A percentile compares a stretch with the other conserved stretches of the same genome.
phyloP scores from a whole-genome alignment of 2,329 filamentous ascomycete genomes.

The Exophiala phaeomuriformis region DNA sequence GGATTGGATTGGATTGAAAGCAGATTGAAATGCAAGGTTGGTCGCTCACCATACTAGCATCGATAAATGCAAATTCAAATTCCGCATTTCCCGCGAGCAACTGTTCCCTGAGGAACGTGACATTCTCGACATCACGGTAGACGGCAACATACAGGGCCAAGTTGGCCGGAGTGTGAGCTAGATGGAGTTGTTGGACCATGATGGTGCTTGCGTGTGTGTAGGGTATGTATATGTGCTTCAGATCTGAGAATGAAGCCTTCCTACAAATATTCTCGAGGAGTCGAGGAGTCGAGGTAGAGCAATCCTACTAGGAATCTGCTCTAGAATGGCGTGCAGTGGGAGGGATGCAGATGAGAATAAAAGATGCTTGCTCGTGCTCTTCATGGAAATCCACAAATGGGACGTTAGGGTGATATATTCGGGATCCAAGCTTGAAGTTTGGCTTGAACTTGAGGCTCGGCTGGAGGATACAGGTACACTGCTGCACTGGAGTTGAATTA shows the following conservation, averaged over 20 bases:
- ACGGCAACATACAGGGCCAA: conserved; percentile 66
- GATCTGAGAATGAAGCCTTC: neutral
- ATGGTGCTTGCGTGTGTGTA: neutral
- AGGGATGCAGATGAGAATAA: no score
- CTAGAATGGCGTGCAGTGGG: no score
- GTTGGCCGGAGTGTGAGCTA: conserved; percentile 66
- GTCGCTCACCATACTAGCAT: conserved; percentile 62
- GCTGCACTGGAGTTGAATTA: neutral
- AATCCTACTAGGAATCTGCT: no score
- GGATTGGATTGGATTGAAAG: no score
- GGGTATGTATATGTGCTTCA: neutral
- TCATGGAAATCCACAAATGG: no score
- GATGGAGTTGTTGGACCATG: conserved; percentile 56
- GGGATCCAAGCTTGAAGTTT: neutral
- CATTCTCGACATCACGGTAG: conserved; percentile 70
- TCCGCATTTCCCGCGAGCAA: conserved; percentile 74
- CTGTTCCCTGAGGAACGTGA: conserved; percentile 69
- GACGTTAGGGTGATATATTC: no score
- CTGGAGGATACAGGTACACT: neutral
- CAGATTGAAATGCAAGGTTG: no score
- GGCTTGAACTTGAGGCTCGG: neutral
- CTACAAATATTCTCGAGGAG: neutral
- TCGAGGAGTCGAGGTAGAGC: no score
- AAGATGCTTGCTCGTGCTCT: no score
- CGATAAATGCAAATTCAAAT: conserved; percentile 91